These are phyloP conservation scores for Melocanna baccifera DNA, from an alignment of 176 grass and related monocot species.

Conservation along the genomic window DNA sequence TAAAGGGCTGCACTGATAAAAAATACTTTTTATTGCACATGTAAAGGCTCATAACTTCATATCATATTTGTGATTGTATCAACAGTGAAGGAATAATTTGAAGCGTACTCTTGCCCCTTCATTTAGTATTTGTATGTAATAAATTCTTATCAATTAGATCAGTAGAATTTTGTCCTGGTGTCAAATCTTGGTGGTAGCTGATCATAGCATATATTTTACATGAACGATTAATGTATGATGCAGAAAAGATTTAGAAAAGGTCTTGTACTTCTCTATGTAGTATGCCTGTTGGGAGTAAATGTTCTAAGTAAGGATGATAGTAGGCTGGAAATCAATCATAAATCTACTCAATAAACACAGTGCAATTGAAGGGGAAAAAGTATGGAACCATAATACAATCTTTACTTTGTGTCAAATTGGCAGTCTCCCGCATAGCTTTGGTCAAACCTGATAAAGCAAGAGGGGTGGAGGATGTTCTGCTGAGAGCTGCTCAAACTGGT, in stretches of 20 bases:
- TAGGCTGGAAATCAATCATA: background rate
- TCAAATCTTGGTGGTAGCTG: background rate
- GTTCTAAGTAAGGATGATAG: background rate
- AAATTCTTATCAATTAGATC: background rate
- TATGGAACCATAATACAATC: background rate
- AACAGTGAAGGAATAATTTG: background rate
- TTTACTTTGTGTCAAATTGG: constrained; percentile 7
- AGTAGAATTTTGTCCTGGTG: background rate
- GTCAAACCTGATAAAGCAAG: constrained; percentile 99
- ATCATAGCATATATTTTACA: background rate
- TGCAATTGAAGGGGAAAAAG: background rate
- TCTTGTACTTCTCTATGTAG: background rate
- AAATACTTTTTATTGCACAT: too few species aligned
- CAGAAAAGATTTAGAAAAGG: background rate
- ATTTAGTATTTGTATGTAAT: background rate
- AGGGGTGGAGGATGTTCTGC: constrained; percentile 88
- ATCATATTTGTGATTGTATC: background rate
- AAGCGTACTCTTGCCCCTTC: background rate
- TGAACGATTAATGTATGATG: background rate
- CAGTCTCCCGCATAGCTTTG: constrained; percentile 84
- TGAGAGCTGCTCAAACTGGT: constrained; percentile 84
- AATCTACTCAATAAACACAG: background rate
- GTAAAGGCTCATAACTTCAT: background rate
- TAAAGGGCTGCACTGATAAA: background rate
- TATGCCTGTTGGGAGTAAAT: background rate